Evolutionary conservation across 768 basidiomycete genomes (phyloP), one percentile per base, ranked within the genome.

Genomic region (Mycena polygramma): DNA sequence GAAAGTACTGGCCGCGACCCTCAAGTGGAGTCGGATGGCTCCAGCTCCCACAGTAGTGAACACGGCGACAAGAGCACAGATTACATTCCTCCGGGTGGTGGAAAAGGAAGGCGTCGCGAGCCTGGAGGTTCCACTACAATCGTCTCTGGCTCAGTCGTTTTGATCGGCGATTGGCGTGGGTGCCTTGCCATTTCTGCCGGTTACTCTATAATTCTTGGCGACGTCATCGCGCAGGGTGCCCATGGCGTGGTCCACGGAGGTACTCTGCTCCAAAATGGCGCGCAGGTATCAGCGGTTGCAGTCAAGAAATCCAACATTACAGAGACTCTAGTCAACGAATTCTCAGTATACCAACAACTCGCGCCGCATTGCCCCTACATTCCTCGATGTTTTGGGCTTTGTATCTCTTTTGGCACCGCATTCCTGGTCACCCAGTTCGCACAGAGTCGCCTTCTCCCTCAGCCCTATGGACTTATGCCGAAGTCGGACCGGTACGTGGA

Each of bases 201-300:
- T 1, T 51, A 39, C 48, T 45, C 46, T 37, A 35, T 66, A 7
- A 58, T 51, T 43, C 46, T 41, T 14, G 24, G 24, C 22, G 24
- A 36, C 46, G 5, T 54, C 22, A 46, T 57, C 15, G 46, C 52
- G 9, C 30, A 49, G 37, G 65, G 57, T 43, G 15, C 17, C 20
- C 65, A 66, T 35, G 48, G 65, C 24, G n/a, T 59, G n/a, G 57
- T 66, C 5, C 35, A 66, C 10, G 57, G 5, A 11, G 65, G 65
- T 14, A 15, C 24, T 48, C 14, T 52, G 51, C 26, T 52, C 26
- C 51, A 24, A 30, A 30, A 52, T 52, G 51, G 51, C 15, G 51
- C 26, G 24, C 51, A 52, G 51, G 11, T 52, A 52, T 52, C 51
- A 15, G 51, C 10, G 51, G 51, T 52, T 11, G 51, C 51, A 52